These are phyloP conservation scores for Juncus effusus DNA, from an alignment of 176 grass and related monocot genomes.

Conservation along the genomic window DNA sequence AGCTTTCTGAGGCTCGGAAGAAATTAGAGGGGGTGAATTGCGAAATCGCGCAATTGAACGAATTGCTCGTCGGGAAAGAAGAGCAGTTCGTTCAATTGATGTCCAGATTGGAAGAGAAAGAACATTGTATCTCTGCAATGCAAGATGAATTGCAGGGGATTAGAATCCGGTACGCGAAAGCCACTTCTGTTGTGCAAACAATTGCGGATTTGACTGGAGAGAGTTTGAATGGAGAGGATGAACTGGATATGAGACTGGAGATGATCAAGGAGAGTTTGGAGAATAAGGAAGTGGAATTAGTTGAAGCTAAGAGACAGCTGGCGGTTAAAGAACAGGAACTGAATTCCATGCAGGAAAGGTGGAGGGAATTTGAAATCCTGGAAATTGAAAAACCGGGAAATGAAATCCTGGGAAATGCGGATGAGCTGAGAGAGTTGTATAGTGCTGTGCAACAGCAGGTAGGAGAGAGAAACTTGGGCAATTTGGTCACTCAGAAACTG, in stretches of 20 bases:
- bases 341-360: conserved; percentile 11
- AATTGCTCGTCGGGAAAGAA: conserved; percentile 30
- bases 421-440: conserved; percentile 29
- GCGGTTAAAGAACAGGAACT: conserved; percentile 20
- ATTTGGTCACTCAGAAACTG: conserved; percentile 24
- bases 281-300: conserved; percentile 17
- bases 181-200: conserved; percentile 32
- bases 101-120: conserved; percentile 31
- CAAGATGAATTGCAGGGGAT: conserved; percentile 33
- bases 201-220: conserved; percentile 26
- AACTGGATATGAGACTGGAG: conserved; percentile 15
- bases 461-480: conserved; percentile 19
- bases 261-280: conserved; percentile 18
- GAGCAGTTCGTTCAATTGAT: conserved; percentile 30
- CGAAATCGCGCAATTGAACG: conserved; percentile 30
- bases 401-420: conserved; percentile 13
- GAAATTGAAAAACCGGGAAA: conserved; percentile 8
- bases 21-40: conserved; percentile 27
- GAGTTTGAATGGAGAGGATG: background rate
- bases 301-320: conserved; percentile 21
- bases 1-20: conserved; percentile 43
- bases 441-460: conserved; percentile 16
- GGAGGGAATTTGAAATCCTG: conserved; percentile 2
- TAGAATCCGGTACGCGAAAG: conserved; percentile 21
- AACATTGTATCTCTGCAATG: conserved; percentile 27